Percentiles rank a stretch among this genome's conserved stretches.
Conservation (phyloP, 2,329 filamentous ascomycete genomes). For the Colletotrichum filicis region DNA sequence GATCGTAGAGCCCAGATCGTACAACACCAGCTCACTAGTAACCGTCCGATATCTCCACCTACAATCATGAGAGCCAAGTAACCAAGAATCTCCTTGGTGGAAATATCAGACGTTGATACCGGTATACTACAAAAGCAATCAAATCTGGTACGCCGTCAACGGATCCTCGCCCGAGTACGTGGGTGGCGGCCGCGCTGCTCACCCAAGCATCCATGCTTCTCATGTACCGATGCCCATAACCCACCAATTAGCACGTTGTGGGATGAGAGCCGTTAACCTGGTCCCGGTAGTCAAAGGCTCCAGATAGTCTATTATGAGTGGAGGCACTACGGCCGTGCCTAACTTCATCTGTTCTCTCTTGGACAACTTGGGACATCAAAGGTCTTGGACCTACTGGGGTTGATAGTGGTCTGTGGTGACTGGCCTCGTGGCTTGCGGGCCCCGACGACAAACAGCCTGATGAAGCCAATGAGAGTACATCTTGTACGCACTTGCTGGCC, state of each 20-base stretch:
- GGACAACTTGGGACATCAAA: background rate
- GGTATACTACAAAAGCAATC: background rate
- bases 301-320: background rate
- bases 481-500: background rate
- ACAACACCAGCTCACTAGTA: background rate
- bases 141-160: background rate
- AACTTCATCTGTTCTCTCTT: background rate
- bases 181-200: background rate
- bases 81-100: conserved; percentile 31
- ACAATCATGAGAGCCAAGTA: background rate
- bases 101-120: conserved; percentile 15
- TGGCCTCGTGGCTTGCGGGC: conserved; percentile 3
- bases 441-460: background rate
- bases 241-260: conserved; percentile 17
- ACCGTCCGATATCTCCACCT: background rate
- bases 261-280: background rate
- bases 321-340: background rate
- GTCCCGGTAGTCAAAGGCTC: conserved; percentile 2
- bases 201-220: background rate
- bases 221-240: conserved; percentile 1
- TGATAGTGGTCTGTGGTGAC: background rate
- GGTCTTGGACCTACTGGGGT: background rate
- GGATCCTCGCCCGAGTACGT: background rate
- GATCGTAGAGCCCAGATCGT: conserved; percentile 1
- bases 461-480: background rate